Base-by-base conservation (phyloP, 805 yeast genomes). In the Blastobotrys parvus region DNA sequence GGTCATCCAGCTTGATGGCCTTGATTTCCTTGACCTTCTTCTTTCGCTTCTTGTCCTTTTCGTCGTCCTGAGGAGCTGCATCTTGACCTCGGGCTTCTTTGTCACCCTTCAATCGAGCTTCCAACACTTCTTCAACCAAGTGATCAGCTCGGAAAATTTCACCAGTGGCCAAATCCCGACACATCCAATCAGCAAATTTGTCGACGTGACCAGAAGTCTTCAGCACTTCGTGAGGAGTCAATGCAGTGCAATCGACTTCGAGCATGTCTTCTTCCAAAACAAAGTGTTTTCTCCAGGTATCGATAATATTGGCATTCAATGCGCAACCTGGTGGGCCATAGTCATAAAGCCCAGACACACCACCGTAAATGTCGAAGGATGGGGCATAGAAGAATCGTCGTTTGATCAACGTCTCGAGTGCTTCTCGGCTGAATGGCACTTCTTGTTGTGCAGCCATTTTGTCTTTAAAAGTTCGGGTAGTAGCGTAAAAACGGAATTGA, bases 291-390 rank as follows among this genome's bases (percentile, higher is more conserved):
- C 97, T 83, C 98, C 98, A 92, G 39, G 77, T 74, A 60, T 94
- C 99, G 49, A 92, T 72, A 49, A 92, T 75, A 65, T 92, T 90
- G 58, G 97, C 95, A 72, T 90, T 97, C 68, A 92, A 77, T 10
- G 97, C 94, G 71, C 97, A 90, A 50, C 98, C 98, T 63, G 98
- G 97, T 50, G 99, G 99, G 70, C 99, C 99, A 62, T 89, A 92
- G 65, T 92, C 99, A 65, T 86, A 92, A 46, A 92, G 74, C 53
- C 99, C 99, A 39, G 96, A 85, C 37, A 92, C 97, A 65, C 98
- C 98, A 55, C 98, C 98, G 64, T 92, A 92, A 51, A 90, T 78
- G 63, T 92, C 98, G 59, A 92, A 92, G 29, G 97, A 81, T 52
- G 99, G 99, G 15, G 97, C 96, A 63, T 77, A 94, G 69, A 92